Percentiles rank a stretch among this genome's conserved stretches.
These are phyloP conservation scores for Fusarium dlaminii DNA, from an alignment of 2,329 filamentous ascomycete genomes.

Conservation along the genomic window DNA sequence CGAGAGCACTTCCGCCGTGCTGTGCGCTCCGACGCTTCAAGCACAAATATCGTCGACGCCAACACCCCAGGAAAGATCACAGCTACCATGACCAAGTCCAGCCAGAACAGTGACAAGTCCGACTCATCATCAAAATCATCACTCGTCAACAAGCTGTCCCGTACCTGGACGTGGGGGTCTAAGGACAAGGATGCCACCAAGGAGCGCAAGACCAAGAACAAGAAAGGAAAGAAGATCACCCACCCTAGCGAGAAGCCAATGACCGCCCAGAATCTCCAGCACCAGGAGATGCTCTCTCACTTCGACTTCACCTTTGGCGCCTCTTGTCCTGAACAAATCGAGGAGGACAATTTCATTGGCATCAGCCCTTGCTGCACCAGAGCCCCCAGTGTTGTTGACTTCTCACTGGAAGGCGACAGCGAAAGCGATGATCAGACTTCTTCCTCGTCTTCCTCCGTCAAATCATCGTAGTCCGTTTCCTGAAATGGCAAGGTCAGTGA, in stretches of 20 bases:
- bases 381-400: slow-evolving; percentile 48
- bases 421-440: slow-evolving; percentile 37
- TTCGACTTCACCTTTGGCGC: slow-evolving; percentile 60
- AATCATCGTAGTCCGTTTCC: slow-evolving; percentile 34
- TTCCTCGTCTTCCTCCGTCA: slow-evolving; percentile 34
- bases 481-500: slow-evolving; percentile 31
- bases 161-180: slow-evolving; percentile 46
- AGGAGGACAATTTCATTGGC: slow-evolving; percentile 47
- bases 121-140: slow-evolving; percentile 45
- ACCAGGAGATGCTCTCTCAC: slow-evolving; percentile 57
- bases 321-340: slow-evolving; percentile 46
- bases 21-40: slow-evolving; percentile 48
- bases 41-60: slow-evolving; percentile 46
- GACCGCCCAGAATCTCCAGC: slow-evolving; percentile 56
- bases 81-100: slow-evolving; percentile 44
- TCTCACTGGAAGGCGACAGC: slow-evolving; percentile 30
- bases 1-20: slow-evolving; percentile 55
- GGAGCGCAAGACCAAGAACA: slow-evolving; percentile 45
- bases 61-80: slow-evolving; percentile 44
- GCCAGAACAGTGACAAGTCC: slow-evolving; percentile 40
- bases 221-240: slow-evolving; percentile 38
- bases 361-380: slow-evolving; percentile 59
- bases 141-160: slow-evolving; percentile 43
- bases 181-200: slow-evolving; percentile 43
- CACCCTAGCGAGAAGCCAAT: slow-evolving; percentile 58